A percentile compares a stretch with the other conserved stretches of the same genome.
Evolutionary conservation across 495 filamentous ascomycete species (phyloP).

Genomic region (Aspergillus nanangensis): DNA sequence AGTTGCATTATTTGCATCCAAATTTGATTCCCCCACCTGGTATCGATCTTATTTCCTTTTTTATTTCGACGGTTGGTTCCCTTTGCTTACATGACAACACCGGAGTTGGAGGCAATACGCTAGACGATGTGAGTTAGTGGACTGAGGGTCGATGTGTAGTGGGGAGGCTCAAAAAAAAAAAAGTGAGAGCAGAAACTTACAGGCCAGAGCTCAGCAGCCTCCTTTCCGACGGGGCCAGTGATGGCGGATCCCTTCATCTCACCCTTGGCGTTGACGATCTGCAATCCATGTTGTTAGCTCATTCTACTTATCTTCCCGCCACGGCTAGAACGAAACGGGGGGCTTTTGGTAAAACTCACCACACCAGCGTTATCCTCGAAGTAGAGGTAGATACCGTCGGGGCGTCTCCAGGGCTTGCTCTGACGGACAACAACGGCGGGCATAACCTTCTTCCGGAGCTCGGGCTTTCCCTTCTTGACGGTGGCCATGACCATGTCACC

Average conservation of each 20-base stretch:
- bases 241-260: slow-evolving; percentile 99
- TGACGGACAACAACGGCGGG: slow-evolving; percentile 96
- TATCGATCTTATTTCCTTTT: slow-evolving; percentile 36
- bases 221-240: slow-evolving; percentile 98
- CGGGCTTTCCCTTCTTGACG: slow-evolving; percentile 99
- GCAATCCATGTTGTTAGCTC: slow-evolving; percentile 1
- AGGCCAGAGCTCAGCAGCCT: slow-evolving; percentile 99
- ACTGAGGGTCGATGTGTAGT: neutral
- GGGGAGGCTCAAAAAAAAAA: no score
- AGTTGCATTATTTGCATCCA: slow-evolving; percentile 18
- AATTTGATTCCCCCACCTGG: slow-evolving; percentile 28
- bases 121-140: slow-evolving; percentile 23
- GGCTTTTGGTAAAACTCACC: slow-evolving; percentile 40
- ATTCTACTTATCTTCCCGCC: neutral
- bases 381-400: slow-evolving; percentile 97
- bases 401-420: slow-evolving; percentile 97
- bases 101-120: slow-evolving; percentile 99
- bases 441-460: slow-evolving; percentile 99
- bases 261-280: slow-evolving; percentile 99
- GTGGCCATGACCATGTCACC: slow-evolving; percentile 99
- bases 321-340: neutral
- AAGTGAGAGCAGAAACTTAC: slow-evolving; percentile 47
- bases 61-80: slow-evolving; percentile 23
- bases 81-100: slow-evolving; percentile 93
- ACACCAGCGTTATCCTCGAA: slow-evolving; percentile 99